Base-by-base conservation (phyloP, 345 rosid species). In the Rhizophora apiculata region DNA sequence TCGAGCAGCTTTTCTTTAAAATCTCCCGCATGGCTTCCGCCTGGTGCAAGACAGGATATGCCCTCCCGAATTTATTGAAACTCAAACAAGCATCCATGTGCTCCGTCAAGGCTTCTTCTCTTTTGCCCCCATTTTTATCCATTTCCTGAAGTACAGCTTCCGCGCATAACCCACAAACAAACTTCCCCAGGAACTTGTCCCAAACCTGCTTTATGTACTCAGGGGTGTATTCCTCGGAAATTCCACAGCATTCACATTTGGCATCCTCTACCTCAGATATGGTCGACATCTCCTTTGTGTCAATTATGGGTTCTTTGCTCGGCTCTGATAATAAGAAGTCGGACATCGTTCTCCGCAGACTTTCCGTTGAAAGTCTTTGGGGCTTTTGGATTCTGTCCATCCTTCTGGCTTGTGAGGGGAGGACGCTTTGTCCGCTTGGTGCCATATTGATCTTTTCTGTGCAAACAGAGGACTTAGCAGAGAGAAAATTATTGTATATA, bases 321-420 rank as follows among this genome's bases (percentile, higher is more conserved):
- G 86, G 76, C 60, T 85, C 85, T 11, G 80, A 75, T 21, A 90
- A 82, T 20, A 90, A 82, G 72, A 88, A 83, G 67, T 89, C 97
- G 2, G 97, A 92, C 37, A 82, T 16, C 8, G 94, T 84, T 55
- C 94, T 81, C 36, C 85, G 89, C 20, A 89, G 85, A 27, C 71
- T 77, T 60, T 81, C 91, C 79, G 70, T 74, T 5, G 84, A 67
- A 37, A 74, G 79, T 62, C 68, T 63, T 2, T 74, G 68, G 0
- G 78, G 74, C 56, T 57, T 76, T 53, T 72, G 67, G 43, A 62
- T 29, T 6, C n/a, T 55, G 22, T 58, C 72, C 57, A 8, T 62
- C 22, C 30, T 31, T 6, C 69, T 67, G 1, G 71, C 6, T 68
- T 63, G 58, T 1, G 82, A 69, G 9, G 64, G 70, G 20, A 68